Evolutionary conservation across 2,329 filamentous ascomycete species (phyloP).

Genomic region (Hymenoscyphus infarciens): DNA sequence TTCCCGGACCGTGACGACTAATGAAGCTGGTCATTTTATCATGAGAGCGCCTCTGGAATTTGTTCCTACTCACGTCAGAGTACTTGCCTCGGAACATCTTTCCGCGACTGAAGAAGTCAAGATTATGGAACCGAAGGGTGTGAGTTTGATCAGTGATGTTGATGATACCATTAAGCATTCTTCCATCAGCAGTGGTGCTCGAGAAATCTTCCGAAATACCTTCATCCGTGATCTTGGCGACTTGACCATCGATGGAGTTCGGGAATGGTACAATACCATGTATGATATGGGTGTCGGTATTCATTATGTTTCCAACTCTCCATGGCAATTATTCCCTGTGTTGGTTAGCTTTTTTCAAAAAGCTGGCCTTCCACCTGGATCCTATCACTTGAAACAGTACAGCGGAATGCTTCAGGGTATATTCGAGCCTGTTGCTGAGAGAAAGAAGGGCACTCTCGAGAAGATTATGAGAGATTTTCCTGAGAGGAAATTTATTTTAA

Average conservation of each 20-base stretch:
- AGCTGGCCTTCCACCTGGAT: constrained; percentile 78
- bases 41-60: constrained; percentile 81
- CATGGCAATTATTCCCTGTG: constrained; percentile 94
- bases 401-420: constrained; percentile 96
- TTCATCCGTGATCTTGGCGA: constrained; percentile 84
- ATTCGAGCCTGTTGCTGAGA: constrained; percentile 93
- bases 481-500: constrained; percentile 79
- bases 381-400: constrained; percentile 94
- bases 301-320: constrained; percentile 98
- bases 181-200: constrained; percentile 79
- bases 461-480: constrained; percentile 87
- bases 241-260: constrained; percentile 80
- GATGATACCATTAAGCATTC: constrained; percentile 97
- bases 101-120: constrained; percentile 76
- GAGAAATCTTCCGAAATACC: constrained; percentile 94
- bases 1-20: constrained; percentile 79
- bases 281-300: constrained; percentile 78
- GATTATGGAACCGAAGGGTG: constrained; percentile 71
- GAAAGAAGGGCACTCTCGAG: constrained; percentile 85
- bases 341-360: constrained; percentile 79
- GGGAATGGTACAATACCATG: constrained; percentile 81
- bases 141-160: constrained; percentile 95
- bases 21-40: constrained; percentile 85
- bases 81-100: constrained; percentile 80
- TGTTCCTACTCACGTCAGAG: constrained; percentile 81